Evolutionary conservation across 129 eudicot species (phyloP).

Genomic region (Artemisia tridentata): DNA sequence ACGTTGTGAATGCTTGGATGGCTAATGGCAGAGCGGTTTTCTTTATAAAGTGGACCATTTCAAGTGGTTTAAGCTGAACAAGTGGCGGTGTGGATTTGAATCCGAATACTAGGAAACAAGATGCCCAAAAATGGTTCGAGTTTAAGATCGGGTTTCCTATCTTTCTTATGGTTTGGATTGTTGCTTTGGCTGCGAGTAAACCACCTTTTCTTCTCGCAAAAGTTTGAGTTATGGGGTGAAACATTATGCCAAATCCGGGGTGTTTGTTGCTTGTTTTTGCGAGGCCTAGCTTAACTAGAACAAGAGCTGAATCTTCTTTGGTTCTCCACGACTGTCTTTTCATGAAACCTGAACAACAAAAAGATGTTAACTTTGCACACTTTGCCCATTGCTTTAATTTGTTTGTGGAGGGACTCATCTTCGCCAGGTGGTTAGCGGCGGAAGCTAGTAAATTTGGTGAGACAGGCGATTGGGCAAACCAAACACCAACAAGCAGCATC

Average conservation of each 20-base stretch:
- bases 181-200: slow-evolving; percentile 52
- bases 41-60: slow-evolving; percentile 69
- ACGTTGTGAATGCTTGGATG: slow-evolving; percentile 60
- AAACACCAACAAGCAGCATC: slow-evolving; percentile 83
- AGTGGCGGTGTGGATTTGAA: slow-evolving; percentile 81
- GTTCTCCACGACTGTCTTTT: slow-evolving; percentile 50
- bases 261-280: slow-evolving; percentile 52
- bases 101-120: slow-evolving; percentile 72
- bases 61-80: slow-evolving; percentile 69
- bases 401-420: slow-evolving; percentile 36
- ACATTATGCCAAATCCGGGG: slow-evolving; percentile 58
- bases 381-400: slow-evolving; percentile 56
- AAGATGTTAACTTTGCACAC: slow-evolving; percentile 39
- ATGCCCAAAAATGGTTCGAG: slow-evolving; percentile 80
- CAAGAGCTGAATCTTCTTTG: slow-evolving; percentile 74
- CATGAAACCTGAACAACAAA: slow-evolving; percentile 53
- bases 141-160: slow-evolving; percentile 45
- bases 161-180: slow-evolving; percentile 62
- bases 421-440: slow-evolving; percentile 46
- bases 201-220: slow-evolving; percentile 57
- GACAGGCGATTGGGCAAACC: slow-evolving; percentile 83
- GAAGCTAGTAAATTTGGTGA: slow-evolving; percentile 60
- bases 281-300: slow-evolving; percentile 65
- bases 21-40: slow-evolving; percentile 76
- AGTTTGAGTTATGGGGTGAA: slow-evolving; percentile 66